These are phyloP conservation scores for Podaxis sp. DNA, from an alignment of 768 basidiomycete species.

Conservation along the genomic window DNA sequence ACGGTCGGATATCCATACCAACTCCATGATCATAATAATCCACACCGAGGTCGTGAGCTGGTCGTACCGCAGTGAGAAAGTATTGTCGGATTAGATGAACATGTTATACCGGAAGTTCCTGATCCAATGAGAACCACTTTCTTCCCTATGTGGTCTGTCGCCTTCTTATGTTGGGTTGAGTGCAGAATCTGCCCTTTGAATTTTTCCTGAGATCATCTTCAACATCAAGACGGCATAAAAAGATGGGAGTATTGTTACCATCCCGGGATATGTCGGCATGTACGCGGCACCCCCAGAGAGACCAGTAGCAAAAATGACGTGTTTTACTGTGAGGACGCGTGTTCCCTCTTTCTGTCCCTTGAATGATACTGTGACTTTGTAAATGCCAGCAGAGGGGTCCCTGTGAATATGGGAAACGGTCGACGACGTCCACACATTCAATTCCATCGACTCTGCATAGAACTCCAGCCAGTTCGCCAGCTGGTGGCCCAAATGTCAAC, in stretches of 20 bases:
- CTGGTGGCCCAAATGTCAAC: background rate
- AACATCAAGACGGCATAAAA: background rate
- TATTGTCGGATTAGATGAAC: background rate
- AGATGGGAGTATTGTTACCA: constrained; percentile 19
- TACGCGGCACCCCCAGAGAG: constrained; percentile 41
- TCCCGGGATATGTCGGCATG: constrained; percentile 40
- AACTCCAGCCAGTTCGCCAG: background rate
- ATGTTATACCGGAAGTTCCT: constrained; percentile 46
- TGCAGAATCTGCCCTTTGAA: constrained; percentile 53
- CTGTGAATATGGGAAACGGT: background rate
- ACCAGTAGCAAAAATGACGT: constrained; percentile 56
- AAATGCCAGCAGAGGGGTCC: background rate
- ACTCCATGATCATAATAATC: constrained; percentile 33
- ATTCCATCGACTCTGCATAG: background rate
- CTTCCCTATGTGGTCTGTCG: constrained; percentile 50
- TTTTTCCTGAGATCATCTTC: constrained; percentile 14
- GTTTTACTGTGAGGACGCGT: constrained; percentile 24
- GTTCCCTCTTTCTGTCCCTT: background rate
- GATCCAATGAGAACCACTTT: constrained; percentile 66
- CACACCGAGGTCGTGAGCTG: constrained; percentile 36
- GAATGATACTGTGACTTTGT: background rate
- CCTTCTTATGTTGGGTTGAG: constrained; percentile 45
- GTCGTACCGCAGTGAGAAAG: background rate
- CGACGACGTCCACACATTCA: background rate
- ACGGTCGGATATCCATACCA: constrained; percentile 16